Percentiles rank a stretch among this genome's conserved stretches.
These are phyloP conservation scores for Periconia digitata DNA, from an alignment of 2,329 filamentous ascomycete genomes.

Conservation along the genomic window DNA sequence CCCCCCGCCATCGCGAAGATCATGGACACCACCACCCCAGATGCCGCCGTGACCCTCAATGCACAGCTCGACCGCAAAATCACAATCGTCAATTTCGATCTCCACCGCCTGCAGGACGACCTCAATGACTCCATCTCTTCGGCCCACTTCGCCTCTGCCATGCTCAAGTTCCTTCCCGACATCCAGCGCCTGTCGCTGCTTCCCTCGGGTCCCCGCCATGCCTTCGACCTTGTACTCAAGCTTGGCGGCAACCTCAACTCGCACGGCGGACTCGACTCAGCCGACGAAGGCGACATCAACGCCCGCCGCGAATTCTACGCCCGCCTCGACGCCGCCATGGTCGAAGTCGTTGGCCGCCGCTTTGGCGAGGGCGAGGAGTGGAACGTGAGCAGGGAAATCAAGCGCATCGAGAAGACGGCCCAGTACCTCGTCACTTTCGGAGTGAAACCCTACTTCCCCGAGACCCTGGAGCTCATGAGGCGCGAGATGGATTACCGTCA, in stretches of 20 bases:
- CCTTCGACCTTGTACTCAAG: conserved; percentile 58
- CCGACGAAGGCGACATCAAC: conserved; percentile 50
- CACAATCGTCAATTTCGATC: conserved; percentile 60
- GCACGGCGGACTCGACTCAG: conserved; percentile 54
- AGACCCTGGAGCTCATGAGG: conserved; percentile 54
- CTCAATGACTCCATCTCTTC: conserved; percentile 57
- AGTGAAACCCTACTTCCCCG: conserved; percentile 57
- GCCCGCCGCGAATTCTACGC: conserved; percentile 55
- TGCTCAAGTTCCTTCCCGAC: conserved; percentile 58
- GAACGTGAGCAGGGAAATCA: conserved; percentile 55
- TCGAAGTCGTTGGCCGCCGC: conserved; percentile 53
- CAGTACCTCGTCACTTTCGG: conserved; percentile 55
- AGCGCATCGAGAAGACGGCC: conserved; percentile 59
- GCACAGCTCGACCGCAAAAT: conserved; percentile 61
- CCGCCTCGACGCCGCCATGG: conserved; percentile 53
- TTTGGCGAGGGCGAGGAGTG: conserved; percentile 56
- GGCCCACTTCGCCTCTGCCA: conserved; percentile 55
- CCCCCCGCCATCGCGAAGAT: conserved; percentile 54
- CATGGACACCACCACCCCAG: conserved; percentile 54
- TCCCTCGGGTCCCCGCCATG: conserved; percentile 51
- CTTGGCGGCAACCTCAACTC: conserved; percentile 59
- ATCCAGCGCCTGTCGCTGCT: conserved; percentile 54
- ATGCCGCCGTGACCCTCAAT: conserved; percentile 54
- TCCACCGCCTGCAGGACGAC: conserved; percentile 58
- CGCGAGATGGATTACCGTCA: conserved; percentile 39